phyloP scores from a whole-genome alignment of 768 basidiomycete species.

The Thelephora ganbajun region DNA sequence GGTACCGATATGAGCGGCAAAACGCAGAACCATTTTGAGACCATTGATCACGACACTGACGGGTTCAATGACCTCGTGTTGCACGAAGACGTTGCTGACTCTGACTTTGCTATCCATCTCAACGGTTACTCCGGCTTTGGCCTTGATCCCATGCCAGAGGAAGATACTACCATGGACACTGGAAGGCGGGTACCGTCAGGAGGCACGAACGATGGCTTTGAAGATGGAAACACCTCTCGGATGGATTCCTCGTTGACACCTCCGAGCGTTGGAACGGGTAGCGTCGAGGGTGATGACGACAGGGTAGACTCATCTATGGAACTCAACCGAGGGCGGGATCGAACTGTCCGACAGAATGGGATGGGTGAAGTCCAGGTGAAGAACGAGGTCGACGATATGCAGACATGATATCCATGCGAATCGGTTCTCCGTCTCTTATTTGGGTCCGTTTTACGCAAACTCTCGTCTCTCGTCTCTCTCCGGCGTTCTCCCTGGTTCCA shows the following conservation, averaged over 20 bases:
- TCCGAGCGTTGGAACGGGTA: background rate
- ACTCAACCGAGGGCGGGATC: background rate
- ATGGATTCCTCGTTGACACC: background rate
- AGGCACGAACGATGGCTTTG: background rate
- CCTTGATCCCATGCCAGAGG: background rate
- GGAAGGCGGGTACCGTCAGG: background rate
- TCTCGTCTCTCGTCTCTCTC: background rate
- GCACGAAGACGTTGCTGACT: background rate
- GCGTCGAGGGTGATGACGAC: background rate
- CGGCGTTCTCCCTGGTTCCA: background rate
- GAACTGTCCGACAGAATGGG: background rate
- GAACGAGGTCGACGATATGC: background rate
- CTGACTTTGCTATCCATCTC: background rate
- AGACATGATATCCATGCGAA: background rate
- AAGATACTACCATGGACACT: background rate
- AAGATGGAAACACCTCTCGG: background rate
- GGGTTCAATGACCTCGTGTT: background rate
- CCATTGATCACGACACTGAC: background rate
- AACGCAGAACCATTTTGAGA: background rate
- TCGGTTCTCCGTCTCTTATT: background rate
- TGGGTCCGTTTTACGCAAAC: too few relatives aligned
- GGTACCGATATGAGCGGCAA: background rate
- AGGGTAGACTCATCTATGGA: background rate
- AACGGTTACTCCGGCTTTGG: background rate
- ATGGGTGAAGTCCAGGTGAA: background rate